Evolutionary conservation across 129 eudicot genomes (phyloP).

Genomic region (Smallanthus sonchifolius): DNA sequence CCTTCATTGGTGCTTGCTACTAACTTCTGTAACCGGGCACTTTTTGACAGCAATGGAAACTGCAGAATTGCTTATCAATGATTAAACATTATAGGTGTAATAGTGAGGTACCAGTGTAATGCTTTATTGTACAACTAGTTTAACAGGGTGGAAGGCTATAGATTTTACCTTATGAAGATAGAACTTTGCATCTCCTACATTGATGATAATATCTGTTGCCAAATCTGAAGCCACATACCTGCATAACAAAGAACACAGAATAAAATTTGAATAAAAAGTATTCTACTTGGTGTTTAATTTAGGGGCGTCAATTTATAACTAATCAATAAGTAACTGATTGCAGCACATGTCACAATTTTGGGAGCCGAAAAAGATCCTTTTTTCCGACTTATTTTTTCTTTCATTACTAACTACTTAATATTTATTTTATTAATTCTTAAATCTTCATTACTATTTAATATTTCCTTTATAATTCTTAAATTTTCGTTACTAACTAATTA

Average conservation of each 20-base stretch:
- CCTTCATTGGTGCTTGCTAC: conserved; percentile 53
- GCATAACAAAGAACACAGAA: not conserved
- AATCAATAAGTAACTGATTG: too few relatives aligned
- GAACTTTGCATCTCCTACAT: conserved; percentile 81
- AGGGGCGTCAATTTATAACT: not conserved
- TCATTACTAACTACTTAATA: too few relatives aligned
- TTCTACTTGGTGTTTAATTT: not conserved
- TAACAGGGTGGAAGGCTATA: not conserved
- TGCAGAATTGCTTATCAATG: conserved; percentile 27
- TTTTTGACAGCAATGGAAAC: conserved; percentile 91
- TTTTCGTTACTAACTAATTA: too few relatives aligned
- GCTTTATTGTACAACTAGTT: conserved; percentile 1
- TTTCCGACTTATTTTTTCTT: too few relatives aligned
- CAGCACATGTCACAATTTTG: too few relatives aligned
- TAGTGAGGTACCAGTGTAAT: not conserved
- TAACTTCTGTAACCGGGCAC: conserved; percentile 67
- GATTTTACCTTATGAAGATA: conserved; percentile 80
- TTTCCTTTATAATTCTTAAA: too few relatives aligned
- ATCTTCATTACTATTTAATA: too few relatives aligned
- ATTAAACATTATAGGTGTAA: not conserved
- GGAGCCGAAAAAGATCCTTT: too few relatives aligned
- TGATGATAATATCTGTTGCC: conserved; percentile 62
- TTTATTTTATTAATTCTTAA: too few relatives aligned
- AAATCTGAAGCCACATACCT: conserved; percentile 90
- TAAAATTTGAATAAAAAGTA: not conserved